These are phyloP conservation scores for Mycena rosella DNA, from an alignment of 768 basidiomycete genomes.

Conservation along the genomic window DNA sequence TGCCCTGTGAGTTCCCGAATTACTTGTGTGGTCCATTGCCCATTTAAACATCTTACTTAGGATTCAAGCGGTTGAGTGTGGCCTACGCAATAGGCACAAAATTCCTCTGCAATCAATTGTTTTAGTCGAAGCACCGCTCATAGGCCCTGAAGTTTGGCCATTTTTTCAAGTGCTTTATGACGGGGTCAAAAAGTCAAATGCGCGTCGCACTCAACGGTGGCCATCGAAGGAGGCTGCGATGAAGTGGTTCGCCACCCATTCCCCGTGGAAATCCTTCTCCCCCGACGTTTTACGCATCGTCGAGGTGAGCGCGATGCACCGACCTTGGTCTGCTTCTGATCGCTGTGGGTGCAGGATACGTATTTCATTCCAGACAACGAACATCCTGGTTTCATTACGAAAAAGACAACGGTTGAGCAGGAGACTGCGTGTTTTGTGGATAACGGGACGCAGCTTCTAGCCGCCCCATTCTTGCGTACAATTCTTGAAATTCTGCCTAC, in stretches of 20 bases:
- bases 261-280: slow-evolving; percentile 24
- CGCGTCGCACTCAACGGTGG: slow-evolving; percentile 22
- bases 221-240: slow-evolving; percentile 21
- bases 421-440: slow-evolving; percentile 39
- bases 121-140: slow-evolving; percentile 22
- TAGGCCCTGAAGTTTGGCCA: slow-evolving; percentile 27
- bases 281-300: slow-evolving; percentile 15
- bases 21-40: background rate
- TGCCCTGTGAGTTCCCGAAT: slow-evolving; percentile 20
- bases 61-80: slow-evolving; percentile 22
- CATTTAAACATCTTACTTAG: slow-evolving; percentile 7
- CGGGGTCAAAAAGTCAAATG: slow-evolving; percentile 25
- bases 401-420: slow-evolving; percentile 40
- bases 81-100: slow-evolving; percentile 4
- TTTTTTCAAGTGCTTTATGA: slow-evolving; percentile 9
- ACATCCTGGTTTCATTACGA: slow-evolving; percentile 31
- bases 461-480: slow-evolving; percentile 19
- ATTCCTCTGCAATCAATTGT: slow-evolving; percentile 17
- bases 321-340: background rate
- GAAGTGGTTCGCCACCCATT: slow-evolving; percentile 24
- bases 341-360: slow-evolving; percentile 2
- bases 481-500: slow-evolving; percentile 28
- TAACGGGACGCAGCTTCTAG: slow-evolving; percentile 33
- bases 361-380: slow-evolving; percentile 25
- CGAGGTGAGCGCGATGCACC: background rate